A percentile compares a stretch with the other conserved stretches of the same genome.
Evolutionary conservation across 805 yeast genomes (phyloP).

Genomic region (Candida ficus): DNA sequence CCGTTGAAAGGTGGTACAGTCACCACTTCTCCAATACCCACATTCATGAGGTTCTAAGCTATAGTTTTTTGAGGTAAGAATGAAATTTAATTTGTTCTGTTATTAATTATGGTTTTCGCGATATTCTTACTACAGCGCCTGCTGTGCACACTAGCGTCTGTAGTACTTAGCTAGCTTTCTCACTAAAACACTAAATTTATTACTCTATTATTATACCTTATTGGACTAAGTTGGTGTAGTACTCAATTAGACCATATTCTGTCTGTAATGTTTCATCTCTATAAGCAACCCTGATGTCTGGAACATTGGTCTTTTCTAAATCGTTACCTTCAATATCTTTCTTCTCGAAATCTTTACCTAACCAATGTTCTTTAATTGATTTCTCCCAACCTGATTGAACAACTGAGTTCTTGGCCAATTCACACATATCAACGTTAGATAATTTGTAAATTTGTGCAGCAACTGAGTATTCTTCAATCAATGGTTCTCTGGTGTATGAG

Average conservation of each 20-base stretch:
- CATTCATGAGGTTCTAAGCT: too few relatives aligned
- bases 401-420: slow-evolving; percentile 89
- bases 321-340: slow-evolving; percentile 79
- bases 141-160: background rate
- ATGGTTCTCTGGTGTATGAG: slow-evolving; percentile 87
- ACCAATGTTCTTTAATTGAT: slow-evolving; percentile 84
- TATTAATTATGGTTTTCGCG: too few relatives aligned
- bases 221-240: slow-evolving; percentile 34
- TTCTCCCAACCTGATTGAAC: slow-evolving; percentile 92
- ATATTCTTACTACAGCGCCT: too few relatives aligned
- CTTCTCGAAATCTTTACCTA: slow-evolving; percentile 58
- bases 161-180: background rate
- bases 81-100: too few relatives aligned
- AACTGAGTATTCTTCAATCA: slow-evolving; percentile 26
- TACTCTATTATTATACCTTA: too few relatives aligned
- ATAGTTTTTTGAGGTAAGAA: too few relatives aligned
- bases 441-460: slow-evolving; percentile 24
- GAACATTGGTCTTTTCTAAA: slow-evolving; percentile 92
- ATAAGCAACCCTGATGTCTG: slow-evolving; percentile 78
- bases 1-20: too few relatives aligned
- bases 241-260: slow-evolving; percentile 63
- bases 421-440: slow-evolving; percentile 41
- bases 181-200: background rate
- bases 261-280: slow-evolving; percentile 75
- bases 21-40: too few relatives aligned